Evolutionary conservation across 108 stramenopile species (phyloP).

Genomic region (Cyclotella atomus): DNA sequence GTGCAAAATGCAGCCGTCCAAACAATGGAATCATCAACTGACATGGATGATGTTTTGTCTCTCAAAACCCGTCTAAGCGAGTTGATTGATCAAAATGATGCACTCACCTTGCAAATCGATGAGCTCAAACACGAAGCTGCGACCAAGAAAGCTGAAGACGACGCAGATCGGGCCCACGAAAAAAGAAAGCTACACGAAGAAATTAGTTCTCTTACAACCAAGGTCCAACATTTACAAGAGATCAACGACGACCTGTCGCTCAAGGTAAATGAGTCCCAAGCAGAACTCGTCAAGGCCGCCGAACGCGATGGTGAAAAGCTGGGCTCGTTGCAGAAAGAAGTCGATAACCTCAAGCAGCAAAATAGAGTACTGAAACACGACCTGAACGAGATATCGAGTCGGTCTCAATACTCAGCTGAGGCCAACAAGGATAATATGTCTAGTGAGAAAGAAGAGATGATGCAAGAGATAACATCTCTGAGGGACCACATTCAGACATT

Average conservation of each 20-base stretch:
- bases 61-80: slow-evolving; percentile 12
- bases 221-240: slow-evolving; percentile 17
- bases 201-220: neutral
- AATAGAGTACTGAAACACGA: slow-evolving; percentile 4
- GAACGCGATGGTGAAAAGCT: neutral
- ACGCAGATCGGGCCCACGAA: neutral
- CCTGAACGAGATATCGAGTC: slow-evolving; percentile 4
- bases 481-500: slow-evolving; percentile 29
- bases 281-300: slow-evolving; percentile 3
- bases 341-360: slow-evolving; percentile 4
- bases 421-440: neutral
- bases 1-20: neutral
- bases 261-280: slow-evolving; percentile 10
- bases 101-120: slow-evolving; percentile 19
- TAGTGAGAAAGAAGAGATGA: slow-evolving; percentile 21
- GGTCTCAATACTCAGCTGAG: neutral
- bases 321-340: neutral
- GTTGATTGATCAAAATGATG: slow-evolving; percentile 10
- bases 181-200: slow-evolving; percentile 16
- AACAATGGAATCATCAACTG: neutral
- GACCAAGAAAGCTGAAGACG: neutral
- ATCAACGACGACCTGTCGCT: slow-evolving; percentile 17
- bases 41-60: neutral
- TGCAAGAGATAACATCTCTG: slow-evolving; percentile 24
- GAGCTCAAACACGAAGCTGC: slow-evolving; percentile 1